Evolutionary conservation across 2,329 filamentous ascomycete genomes (phyloP), one percentile per base, ranked within the genome.

Genomic region (Macrophomina tecta): DNA sequence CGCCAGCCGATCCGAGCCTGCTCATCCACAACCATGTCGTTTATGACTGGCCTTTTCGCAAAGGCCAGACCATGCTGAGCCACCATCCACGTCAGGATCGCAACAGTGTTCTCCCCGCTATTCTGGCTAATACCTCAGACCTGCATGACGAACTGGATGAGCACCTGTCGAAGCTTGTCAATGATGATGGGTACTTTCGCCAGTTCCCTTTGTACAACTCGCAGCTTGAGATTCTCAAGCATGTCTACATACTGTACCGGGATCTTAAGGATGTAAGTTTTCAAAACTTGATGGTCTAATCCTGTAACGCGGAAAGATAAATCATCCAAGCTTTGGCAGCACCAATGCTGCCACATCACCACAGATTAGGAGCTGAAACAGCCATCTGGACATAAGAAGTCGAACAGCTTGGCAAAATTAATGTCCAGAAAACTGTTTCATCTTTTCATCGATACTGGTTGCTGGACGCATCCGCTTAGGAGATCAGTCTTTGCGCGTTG

Each of bases 171-270:
- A 69, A 73, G 9, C 70, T 80, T 0, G 75, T 80, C 4, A 69
- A 72, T 5, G 69, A 73, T 11, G 51, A 55, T 6, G 18, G 18
- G 8, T 72, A 77, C 65, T 79, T 80, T 69, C 69, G 69, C 18
- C 66, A 70, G 0, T 80, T 80, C 56, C 78, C 78, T 0, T 63
- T 77, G 0, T 79, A 73, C 69, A 72, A 70, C 62, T 78, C 77
- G 3, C 73, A 70, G 0, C 67, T 80, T 0, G 68, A 74, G 1
- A 73, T 78, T 14, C 72, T 80, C 0, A 72, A 74, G 18, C 72
- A 75, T 14, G 72, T 78, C 1, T 79, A 79, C 60, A 68, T 73
- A 8, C 75, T 76, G 45, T 70, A 70, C 36, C 61, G 32, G 3
- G 46, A 36, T n/a, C 56, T 64, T 30, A 5, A 28, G 23, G 40